These are phyloP conservation scores for Botrytis hyacinthi DNA, from an alignment of 2,329 filamentous ascomycete genomes.

Conservation along the genomic window DNA sequence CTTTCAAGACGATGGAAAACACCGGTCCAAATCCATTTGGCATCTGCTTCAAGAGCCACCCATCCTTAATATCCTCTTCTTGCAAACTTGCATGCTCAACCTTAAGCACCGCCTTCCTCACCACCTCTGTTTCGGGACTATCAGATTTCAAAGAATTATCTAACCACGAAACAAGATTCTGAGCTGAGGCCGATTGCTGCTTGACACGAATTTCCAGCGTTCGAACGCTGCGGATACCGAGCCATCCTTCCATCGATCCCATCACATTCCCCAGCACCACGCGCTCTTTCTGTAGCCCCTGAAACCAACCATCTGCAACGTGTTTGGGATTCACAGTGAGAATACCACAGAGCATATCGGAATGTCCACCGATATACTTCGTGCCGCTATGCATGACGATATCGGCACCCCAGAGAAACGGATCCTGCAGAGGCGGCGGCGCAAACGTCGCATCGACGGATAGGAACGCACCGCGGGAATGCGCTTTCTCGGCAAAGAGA, in stretches of 20 bases:
- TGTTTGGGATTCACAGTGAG: slow-evolving; percentile 60
- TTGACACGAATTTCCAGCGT: slow-evolving; percentile 81
- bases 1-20: slow-evolving; percentile 70
- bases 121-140: slow-evolving; percentile 34
- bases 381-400: slow-evolving; percentile 89
- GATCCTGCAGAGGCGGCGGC: slow-evolving; percentile 84
- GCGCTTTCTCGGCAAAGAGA: slow-evolving; percentile 70
- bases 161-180: slow-evolving; percentile 70
- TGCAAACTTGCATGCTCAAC: slow-evolving; percentile 82
- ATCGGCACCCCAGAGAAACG: slow-evolving; percentile 78
- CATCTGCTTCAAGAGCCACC: slow-evolving; percentile 87
- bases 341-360: slow-evolving; percentile 87
- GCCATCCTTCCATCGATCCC: slow-evolving; percentile 88
- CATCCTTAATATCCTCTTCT: slow-evolving; percentile 53
- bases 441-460: slow-evolving; percentile 91
- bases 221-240: slow-evolving; percentile 80
- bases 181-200: slow-evolving; percentile 71
- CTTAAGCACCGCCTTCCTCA: slow-evolving; percentile 55
- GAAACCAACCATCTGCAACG: slow-evolving; percentile 55
- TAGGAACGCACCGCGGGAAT: slow-evolving; percentile 68
- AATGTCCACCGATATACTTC: slow-evolving; percentile 96
- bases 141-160: slow-evolving; percentile 37
- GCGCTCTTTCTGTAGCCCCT: slow-evolving; percentile 58
- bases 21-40: slow-evolving; percentile 86
- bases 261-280: slow-evolving; percentile 79